Percentiles rank a stretch among this genome's conserved stretches.
These are phyloP conservation scores for Pestalotiopsis sp. DNA, from an alignment of 2,329 filamentous ascomycete species.

Conservation along the genomic window DNA sequence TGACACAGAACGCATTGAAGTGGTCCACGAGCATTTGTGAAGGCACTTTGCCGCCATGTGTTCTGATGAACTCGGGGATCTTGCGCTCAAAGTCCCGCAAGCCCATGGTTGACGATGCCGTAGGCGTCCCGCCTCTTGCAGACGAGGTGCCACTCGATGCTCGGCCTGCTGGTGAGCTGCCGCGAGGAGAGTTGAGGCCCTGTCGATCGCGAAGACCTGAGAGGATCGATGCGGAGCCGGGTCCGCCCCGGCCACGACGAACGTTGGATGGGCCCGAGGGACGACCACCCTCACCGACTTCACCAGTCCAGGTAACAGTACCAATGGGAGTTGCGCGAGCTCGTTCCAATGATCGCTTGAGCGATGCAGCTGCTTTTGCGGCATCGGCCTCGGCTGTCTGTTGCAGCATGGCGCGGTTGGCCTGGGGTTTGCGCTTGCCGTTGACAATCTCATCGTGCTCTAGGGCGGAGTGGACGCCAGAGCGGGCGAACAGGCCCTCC, in stretches of 20 bases:
- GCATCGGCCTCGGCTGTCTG: conserved; percentile 81
- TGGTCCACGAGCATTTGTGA: conserved; percentile 88
- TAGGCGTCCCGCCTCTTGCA: conserved; percentile 21
- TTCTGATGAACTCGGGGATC: conserved; percentile 78
- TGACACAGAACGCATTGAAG: conserved; percentile 80
- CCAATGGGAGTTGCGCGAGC: conserved; percentile 76
- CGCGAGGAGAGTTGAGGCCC: conserved; percentile 30
- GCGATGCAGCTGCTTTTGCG: conserved; percentile 73
- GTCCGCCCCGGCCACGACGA: conserved; percentile 49
- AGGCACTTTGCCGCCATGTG: conserved; percentile 76
- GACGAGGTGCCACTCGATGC: conserved; percentile 25
- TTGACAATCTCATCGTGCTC: conserved; percentile 92
- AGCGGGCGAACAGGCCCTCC: conserved; percentile 83
- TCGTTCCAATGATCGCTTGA: conserved; percentile 72
- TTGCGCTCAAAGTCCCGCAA: conserved; percentile 67
- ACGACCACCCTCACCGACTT: conserved; percentile 75
- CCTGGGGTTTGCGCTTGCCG: conserved; percentile 69
- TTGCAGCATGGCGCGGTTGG: conserved; percentile 77
- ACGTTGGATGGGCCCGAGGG: conserved; percentile 49
- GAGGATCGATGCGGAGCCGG: conserved; percentile 56
- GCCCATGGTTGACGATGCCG: conserved; percentile 47
- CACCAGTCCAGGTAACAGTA: conserved; percentile 91
- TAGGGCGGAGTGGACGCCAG: conserved; percentile 85
- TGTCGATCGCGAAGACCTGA: conserved; percentile 61
- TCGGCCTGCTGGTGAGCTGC: background rate